Percentiles rank a stretch among this genome's conserved stretches.
Evolutionary conservation across 2,329 filamentous ascomycete genomes (phyloP).

Genomic region (Coniochaeta ligniaria): DNA sequence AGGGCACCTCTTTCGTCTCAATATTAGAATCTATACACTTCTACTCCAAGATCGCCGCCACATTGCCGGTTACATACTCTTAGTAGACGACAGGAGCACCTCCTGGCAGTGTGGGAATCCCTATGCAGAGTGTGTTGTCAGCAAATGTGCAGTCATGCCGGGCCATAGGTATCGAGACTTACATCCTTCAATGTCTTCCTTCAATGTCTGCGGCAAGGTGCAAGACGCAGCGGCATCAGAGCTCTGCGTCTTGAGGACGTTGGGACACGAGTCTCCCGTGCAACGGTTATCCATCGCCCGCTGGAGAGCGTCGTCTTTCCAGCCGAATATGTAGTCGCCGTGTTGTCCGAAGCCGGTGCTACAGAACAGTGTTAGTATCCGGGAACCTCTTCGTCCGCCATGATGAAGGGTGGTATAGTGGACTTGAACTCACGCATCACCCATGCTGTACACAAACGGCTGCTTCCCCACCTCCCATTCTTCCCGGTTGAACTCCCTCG

Average conservation of each 20-base stretch:
- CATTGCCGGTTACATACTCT: background rate
- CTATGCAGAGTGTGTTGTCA: background rate
- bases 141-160: background rate
- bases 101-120: background rate
- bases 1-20: background rate
- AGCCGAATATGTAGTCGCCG: conserved; percentile 10
- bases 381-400: too few relatives aligned
- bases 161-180: background rate
- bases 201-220: background rate
- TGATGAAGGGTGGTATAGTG: too few relatives aligned
- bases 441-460: conserved; percentile 19
- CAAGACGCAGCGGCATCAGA: background rate
- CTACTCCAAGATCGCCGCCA: background rate
- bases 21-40: background rate
- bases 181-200: conserved; percentile 3
- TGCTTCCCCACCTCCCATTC: conserved; percentile 13
- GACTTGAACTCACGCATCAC: conserved; percentile 12
- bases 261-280: background rate
- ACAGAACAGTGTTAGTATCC: background rate
- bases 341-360: conserved; percentile 9
- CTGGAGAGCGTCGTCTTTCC: conserved; percentile 6
- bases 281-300: conserved; percentile 1
- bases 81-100: background rate
- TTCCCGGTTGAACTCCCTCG: conserved; percentile 25
- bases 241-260: conserved; percentile 1